These are phyloP conservation scores for Acer campestre DNA, from an alignment of 345 rosid genomes.

Conservation along the genomic window DNA sequence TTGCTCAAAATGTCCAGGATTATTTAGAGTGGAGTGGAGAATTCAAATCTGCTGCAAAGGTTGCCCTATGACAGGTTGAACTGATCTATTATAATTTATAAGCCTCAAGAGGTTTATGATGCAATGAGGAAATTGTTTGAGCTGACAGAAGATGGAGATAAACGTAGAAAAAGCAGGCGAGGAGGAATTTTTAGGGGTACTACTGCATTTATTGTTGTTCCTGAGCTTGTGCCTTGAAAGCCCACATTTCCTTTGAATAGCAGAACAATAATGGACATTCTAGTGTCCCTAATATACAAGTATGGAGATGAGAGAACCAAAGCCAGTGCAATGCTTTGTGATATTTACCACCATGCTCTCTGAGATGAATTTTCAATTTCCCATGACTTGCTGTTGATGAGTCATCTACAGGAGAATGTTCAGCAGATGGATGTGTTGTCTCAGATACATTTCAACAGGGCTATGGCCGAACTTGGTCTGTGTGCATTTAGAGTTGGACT, in stretches of 20 bases:
- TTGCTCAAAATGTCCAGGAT: constrained; percentile 64
- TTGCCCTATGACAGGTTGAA: constrained; percentile 77
- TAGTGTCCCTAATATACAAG: constrained; percentile 86
- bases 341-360: constrained; percentile 92
- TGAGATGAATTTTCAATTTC: constrained; percentile 72
- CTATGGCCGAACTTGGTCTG: too few species aligned
- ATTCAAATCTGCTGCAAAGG: constrained; percentile 83
- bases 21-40: constrained; percentile 70
- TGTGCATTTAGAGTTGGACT: too few species aligned
- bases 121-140: constrained; percentile 95
- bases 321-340: constrained; percentile 98
- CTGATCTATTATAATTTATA: constrained; percentile 90
- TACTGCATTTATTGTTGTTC: constrained; percentile 65
- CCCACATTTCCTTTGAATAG: constrained; percentile 84
- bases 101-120: constrained; percentile 92
- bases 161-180: constrained; percentile 40
- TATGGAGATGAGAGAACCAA: constrained; percentile 94
- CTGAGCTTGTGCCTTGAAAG: constrained; percentile 86
- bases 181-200: constrained; percentile 72
- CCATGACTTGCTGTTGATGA: constrained; percentile 44
- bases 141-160: constrained; percentile 50
- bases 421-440: too few species aligned
- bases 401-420: too few species aligned
- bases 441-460: too few species aligned
- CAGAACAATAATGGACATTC: constrained; percentile 84